These are phyloP conservation scores for Leptodermis oblonga DNA, from an alignment of 257 asterid genomes.

Conservation along the genomic window DNA sequence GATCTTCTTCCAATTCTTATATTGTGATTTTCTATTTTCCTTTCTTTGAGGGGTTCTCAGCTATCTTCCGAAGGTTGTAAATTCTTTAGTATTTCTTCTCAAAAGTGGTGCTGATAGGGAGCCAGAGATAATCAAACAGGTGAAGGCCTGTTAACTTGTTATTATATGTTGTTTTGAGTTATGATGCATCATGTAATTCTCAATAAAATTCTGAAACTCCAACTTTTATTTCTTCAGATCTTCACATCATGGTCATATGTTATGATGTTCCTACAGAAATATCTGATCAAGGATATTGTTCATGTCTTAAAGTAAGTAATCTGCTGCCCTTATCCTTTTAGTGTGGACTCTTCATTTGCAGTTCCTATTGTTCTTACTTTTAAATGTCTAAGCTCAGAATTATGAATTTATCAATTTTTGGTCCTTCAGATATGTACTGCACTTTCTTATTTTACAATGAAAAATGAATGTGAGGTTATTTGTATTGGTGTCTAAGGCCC, in stretches of 20 bases:
- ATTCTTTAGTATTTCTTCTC: conserved; percentile 58
- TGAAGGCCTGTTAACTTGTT: conserved; percentile 21
- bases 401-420: background rate
- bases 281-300: conserved; percentile 53
- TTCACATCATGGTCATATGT: conserved; percentile 80
- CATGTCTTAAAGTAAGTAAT: conserved; percentile 59
- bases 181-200: conserved; percentile 14
- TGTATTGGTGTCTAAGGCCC: background rate
- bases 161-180: conserved; percentile 6
- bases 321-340: conserved; percentile 8
- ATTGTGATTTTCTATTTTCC: background rate
- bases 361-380: background rate
- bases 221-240: conserved; percentile 49
- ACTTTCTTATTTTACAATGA: background rate
- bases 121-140: conserved; percentile 89
- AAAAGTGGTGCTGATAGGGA: conserved; percentile 87
- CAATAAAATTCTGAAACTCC: conserved; percentile 14
- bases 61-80: conserved; percentile 58
- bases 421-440: background rate
- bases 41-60: conserved; percentile 35
- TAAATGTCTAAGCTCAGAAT: background rate
- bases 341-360: background rate
- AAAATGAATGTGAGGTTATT: background rate
- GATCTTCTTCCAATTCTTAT: background rate
- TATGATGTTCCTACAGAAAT: conserved; percentile 78